A percentile compares a stretch with the other conserved stretches of the same genome.
phyloP scores from a whole-genome alignment of 306 rosid species.

The Vigna radiata region DNA sequence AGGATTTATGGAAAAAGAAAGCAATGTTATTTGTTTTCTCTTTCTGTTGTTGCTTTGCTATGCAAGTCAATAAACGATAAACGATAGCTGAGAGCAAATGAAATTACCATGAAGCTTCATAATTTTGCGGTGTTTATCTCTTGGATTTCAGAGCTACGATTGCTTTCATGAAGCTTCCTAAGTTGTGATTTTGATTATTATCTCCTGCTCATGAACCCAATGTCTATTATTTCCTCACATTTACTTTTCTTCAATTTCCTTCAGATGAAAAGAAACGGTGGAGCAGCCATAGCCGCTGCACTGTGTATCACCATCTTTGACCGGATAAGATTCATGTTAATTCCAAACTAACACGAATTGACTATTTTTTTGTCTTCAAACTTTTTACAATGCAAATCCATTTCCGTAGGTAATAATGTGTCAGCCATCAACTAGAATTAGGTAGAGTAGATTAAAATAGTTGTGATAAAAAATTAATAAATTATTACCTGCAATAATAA shows the following conservation, averaged over 20 bases:
- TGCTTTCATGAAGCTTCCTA: conserved; percentile 51
- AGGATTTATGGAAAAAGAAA: neutral
- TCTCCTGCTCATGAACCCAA: neutral
- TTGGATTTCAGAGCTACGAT: neutral
- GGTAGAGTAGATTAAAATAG: no score
- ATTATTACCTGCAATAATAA: no score
- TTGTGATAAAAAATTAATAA: neutral
- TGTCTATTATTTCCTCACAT: neutral
- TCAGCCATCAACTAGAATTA: no score
- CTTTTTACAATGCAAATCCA: neutral
- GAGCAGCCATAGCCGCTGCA: neutral
- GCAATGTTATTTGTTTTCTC: neutral
- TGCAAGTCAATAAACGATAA: neutral
- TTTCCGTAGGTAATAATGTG: no score
- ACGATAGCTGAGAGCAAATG: conserved; percentile 24
- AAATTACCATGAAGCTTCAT: conserved; percentile 52
- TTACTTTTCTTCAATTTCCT: neutral
- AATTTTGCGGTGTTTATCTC: neutral
- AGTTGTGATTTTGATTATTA: neutral
- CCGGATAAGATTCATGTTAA: neutral
- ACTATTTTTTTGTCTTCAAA: no score
- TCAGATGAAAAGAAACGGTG: conserved; percentile 5
- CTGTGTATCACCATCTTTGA: neutral
- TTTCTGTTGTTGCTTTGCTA: neutral
- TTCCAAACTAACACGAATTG: no score